Evolutionary conservation across 106 monocot species (phyloP).

Genomic region (Posidonia australis): DNA sequence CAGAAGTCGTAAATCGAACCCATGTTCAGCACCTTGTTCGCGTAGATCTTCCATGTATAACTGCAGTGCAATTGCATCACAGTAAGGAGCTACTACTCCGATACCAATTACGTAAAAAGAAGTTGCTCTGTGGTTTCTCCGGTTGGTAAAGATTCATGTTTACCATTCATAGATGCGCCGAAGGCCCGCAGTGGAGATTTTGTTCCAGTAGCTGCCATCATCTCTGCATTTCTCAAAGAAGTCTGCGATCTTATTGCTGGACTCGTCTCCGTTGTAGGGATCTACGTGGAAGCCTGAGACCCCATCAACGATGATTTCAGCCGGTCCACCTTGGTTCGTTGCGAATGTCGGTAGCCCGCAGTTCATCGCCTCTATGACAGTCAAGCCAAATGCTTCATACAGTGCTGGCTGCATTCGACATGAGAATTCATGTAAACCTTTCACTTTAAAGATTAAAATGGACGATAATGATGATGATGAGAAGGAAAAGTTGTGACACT

Average conservation of each 20-base stretch:
- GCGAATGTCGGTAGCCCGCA: conserved; percentile 89
- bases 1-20: conserved; percentile 69
- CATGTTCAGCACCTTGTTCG: conserved; percentile 80
- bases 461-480: background rate
- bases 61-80: conserved; percentile 29
- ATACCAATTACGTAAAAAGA: no score
- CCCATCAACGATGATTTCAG: conserved; percentile 86
- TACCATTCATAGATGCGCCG: conserved; percentile 95
- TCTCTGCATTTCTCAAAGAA: conserved; percentile 83
- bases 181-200: conserved; percentile 64
- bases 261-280: conserved; percentile 59
- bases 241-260: conserved; percentile 81
- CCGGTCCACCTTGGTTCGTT: conserved; percentile 91
- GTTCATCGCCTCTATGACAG: conserved; percentile 99
- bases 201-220: conserved; percentile 69
- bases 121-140: background rate
- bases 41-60: conserved; percentile 98
- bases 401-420: conserved; percentile 56
- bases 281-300: conserved; percentile 85
- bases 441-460: background rate
- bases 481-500: background rate
- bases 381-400: conserved; percentile 93
- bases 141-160: background rate
- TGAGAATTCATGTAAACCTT: background rate
- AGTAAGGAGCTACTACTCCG: no score